Evolutionary conservation across 83 land plant genomes (phyloP), one percentile per base, ranked within the genome.

Genomic region (Diphasiastrum complanatum): DNA sequence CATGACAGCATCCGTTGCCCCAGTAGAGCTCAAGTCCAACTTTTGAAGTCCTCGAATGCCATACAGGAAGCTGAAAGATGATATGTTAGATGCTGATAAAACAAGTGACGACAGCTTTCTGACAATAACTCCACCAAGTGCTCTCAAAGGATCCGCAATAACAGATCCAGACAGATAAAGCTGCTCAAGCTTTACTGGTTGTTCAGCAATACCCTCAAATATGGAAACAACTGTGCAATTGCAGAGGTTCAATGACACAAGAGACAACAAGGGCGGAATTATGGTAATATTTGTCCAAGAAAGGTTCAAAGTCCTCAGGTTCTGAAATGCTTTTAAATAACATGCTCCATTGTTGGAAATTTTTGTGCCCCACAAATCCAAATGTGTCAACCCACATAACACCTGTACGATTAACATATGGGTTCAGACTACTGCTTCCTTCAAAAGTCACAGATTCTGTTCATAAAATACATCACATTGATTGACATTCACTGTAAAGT

Each of bases 361-460:
- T 32, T 76, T 70, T 72, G 85, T 81, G 14, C 99, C 99, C 99
- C 99, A 93, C 20, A 93, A 36, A 64, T 85, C 86, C 36, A 93
- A 65, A 47, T 80, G 51, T 49, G 81, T 69, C 53, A 93, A 62
- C 19, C 60, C 67, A 47, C 74, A 69, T 53, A 93, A 67, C 12
- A 58, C 78, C 99, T 93, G 65, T 31, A 50, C 2, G 31, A 31
- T 28, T 19, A 6, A 4, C 11, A 55, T 34, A 8, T 36, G 10
- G 14, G 25, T 65, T 58, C 30, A n/a, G n/a, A 53, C n/a, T n/a
- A n/a, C n/a, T n/a, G n/a, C n/a, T n/a, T n/a, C n/a, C n/a, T n/a
- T n/a, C n/a, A n/a, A n/a, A n/a, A n/a, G n/a, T n/a, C n/a, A n/a
- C n/a, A n/a, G n/a, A n/a, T n/a, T n/a, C n/a, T n/a, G n/a, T n/a